Evolutionary conservation across 257 asterid genomes (phyloP).

Genomic region (Voacanga thouarsii): DNA sequence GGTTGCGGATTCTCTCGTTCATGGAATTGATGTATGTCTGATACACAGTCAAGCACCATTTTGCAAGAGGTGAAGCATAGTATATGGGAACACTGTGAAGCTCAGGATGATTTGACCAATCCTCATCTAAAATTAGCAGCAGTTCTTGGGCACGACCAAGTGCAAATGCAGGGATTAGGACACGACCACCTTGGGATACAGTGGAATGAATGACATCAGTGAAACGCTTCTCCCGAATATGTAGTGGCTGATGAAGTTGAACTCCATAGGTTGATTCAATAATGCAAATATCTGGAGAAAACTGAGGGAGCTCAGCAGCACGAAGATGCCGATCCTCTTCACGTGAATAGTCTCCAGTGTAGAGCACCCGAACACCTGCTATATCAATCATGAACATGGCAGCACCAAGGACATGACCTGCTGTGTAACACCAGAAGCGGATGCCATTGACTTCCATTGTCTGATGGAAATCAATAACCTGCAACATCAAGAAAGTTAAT

Average conservation of each 20-base stretch:
- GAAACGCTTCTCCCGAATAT: slow-evolving; percentile 77
- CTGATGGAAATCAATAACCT: slow-evolving; percentile 99
- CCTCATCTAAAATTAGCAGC: slow-evolving; percentile 88
- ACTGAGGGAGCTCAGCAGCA: slow-evolving; percentile 93
- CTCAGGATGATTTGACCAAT: slow-evolving; percentile 89
- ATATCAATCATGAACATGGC: slow-evolving; percentile 99
- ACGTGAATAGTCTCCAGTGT: slow-evolving; percentile 96
- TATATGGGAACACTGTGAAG: slow-evolving; percentile 82
- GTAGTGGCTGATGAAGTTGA: slow-evolving; percentile 86
- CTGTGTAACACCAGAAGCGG: slow-evolving; percentile 99
- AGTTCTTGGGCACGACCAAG: slow-evolving; percentile 97
- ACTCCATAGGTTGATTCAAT: slow-evolving; percentile 97
- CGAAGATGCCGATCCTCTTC: slow-evolving; percentile 98
- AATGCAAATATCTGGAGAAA: slow-evolving; percentile 93
- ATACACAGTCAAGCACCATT: slow-evolving; percentile 92
- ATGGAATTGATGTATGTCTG: slow-evolving; percentile 90
- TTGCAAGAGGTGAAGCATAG: slow-evolving; percentile 97
- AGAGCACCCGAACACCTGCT: slow-evolving; percentile 96
- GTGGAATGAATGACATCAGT: slow-evolving; percentile 84
- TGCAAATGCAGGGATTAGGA: slow-evolving; percentile 90
- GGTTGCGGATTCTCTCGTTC: slow-evolving; percentile 88
- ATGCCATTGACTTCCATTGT: slow-evolving; percentile 90
- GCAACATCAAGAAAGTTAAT: slow-evolving; percentile 16
- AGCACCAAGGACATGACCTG: slow-evolving; percentile 99
- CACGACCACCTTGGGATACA: slow-evolving; percentile 89